phyloP scores from a whole-genome alignment of 1,284 basidiomycete genomes.

The Athelia psychrophila region DNA sequence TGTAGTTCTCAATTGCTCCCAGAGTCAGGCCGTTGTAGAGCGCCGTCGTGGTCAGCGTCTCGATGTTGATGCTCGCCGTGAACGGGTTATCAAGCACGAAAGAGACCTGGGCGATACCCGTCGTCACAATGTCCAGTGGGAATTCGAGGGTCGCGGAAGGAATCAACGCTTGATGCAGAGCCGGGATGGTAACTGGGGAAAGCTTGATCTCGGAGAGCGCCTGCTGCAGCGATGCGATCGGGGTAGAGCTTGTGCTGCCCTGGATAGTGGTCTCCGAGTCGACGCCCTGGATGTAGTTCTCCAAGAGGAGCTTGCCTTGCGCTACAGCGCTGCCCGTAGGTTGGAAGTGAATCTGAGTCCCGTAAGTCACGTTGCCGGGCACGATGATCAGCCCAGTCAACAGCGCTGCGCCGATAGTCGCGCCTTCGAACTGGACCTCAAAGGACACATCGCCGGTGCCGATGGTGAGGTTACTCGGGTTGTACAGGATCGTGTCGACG shows the following conservation, averaged over 20 bases:
- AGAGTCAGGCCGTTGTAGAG: constrained; percentile 26
- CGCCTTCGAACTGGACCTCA: constrained; percentile 38
- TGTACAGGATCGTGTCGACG: no score
- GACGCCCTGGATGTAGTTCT: constrained; percentile 72
- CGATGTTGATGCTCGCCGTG: constrained; percentile 14
- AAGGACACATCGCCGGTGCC: constrained; percentile 60
- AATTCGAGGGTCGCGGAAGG: constrained; percentile 51
- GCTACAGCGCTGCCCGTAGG: constrained; percentile 55
- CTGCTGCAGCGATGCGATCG: constrained; percentile 61
- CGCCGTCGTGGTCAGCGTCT: no score
- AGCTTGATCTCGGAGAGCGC: constrained; percentile 67
- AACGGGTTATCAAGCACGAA: constrained; percentile 28
- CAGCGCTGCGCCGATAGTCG: constrained; percentile 56
- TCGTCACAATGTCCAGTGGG: constrained; percentile 56
- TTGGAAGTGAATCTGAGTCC: constrained; percentile 63
- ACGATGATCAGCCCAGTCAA: constrained; percentile 44
- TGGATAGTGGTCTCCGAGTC: constrained; percentile 50
- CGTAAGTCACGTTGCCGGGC: constrained; percentile 52
- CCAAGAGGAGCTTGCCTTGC: constrained; percentile 58
- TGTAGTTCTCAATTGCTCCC: no score
- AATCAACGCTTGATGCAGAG: constrained; percentile 61
- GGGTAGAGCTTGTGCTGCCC: constrained; percentile 59
- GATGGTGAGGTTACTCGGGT: constrained; percentile 32
- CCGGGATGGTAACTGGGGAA: constrained; percentile 39
- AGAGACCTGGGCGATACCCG: constrained; percentile 56